phyloP scores from a whole-genome alignment of 495 filamentous ascomycete species.

The Penicillium herquei region DNA sequence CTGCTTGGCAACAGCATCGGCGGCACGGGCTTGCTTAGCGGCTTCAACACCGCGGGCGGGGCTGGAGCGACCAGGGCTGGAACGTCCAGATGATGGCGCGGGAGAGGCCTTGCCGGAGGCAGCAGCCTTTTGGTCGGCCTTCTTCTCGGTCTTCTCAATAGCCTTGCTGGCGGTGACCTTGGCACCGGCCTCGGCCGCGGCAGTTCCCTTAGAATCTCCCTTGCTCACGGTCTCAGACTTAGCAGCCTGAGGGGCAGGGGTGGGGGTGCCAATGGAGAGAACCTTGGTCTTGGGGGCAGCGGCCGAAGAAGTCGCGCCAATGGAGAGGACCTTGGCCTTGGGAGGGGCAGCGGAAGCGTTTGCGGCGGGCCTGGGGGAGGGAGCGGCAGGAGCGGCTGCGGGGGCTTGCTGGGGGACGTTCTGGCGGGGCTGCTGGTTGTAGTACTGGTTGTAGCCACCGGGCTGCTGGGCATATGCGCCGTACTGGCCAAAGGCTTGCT shows the following conservation, averaged over 20 bases:
- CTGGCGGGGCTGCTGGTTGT: slow-evolving; percentile 51
- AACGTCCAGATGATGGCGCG: slow-evolving; percentile 68
- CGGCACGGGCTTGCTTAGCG: slow-evolving; percentile 63
- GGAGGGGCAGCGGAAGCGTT: slow-evolving; percentile 28
- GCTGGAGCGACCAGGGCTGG: slow-evolving; percentile 48
- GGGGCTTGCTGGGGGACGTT: slow-evolving; percentile 54
- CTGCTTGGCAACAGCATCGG: slow-evolving; percentile 80
- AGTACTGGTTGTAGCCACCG: slow-evolving; percentile 59
- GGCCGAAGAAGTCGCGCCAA: slow-evolving; percentile 41
- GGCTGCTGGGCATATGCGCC: slow-evolving; percentile 44
- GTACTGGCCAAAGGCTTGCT: slow-evolving; percentile 47
- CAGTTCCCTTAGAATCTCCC: slow-evolving; percentile 49
- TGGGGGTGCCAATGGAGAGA: slow-evolving; percentile 58
- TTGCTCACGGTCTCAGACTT: slow-evolving; percentile 53
- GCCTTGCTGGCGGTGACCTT: slow-evolving; percentile 81
- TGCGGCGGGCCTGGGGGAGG: slow-evolving; percentile 31
- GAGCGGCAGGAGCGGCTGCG: slow-evolving; percentile 29
- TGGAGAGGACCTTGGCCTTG: slow-evolving; percentile 36
- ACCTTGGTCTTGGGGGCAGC: slow-evolving; percentile 68
- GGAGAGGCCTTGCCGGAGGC: slow-evolving; percentile 73
- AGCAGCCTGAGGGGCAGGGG: slow-evolving; percentile 46
- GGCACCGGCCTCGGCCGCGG: slow-evolving; percentile 51
- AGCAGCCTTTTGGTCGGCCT: slow-evolving; percentile 40
- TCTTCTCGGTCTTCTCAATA: slow-evolving; percentile 73
- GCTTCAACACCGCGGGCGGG: slow-evolving; percentile 41